phyloP scores from a whole-genome alignment of 169 alveolate species.

The Plasmodium chabaudi region DNA sequence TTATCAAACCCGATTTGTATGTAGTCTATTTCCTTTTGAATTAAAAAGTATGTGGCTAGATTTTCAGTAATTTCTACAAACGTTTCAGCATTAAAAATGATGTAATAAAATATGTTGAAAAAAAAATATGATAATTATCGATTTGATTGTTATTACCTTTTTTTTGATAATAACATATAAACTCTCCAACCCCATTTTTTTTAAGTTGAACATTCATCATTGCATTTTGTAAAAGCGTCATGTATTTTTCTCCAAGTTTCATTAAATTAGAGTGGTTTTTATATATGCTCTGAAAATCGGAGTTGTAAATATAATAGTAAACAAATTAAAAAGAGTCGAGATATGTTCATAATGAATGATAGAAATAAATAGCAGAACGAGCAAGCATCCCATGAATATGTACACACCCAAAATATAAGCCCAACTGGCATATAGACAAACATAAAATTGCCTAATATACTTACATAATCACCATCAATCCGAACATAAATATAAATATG shows the following conservation, averaged over 20 bases:
- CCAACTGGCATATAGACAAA: neutral
- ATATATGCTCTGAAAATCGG: conserved; percentile 14
- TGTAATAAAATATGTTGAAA: neutral
- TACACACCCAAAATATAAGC: neutral
- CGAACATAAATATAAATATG: conserved; percentile 38
- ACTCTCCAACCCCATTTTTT: conserved; percentile 40
- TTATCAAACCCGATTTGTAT: conserved; percentile 55
- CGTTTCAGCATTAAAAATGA: neutral
- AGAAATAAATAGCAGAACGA: neutral
- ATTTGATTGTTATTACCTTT: conserved; percentile 14
- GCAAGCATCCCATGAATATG: neutral
- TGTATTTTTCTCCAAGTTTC: conserved; percentile 50
- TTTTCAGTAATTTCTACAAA: conserved; percentile 41
- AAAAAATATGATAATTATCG: neutral
- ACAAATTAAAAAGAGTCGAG: neutral
- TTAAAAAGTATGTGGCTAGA: conserved; percentile 48
- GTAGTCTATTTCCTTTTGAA: conserved; percentile 48
- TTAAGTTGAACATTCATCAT: conserved; percentile 49
- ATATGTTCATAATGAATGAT: neutral
- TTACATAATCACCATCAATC: conserved; percentile 35
- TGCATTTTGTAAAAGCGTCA: conserved; percentile 54
- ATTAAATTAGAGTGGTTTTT: conserved; percentile 17
- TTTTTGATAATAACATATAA: conserved; percentile 56
- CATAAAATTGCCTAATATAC: neutral
- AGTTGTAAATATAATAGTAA: neutral